Evolutionary conservation across 495 filamentous ascomycete species (phyloP), one percentile per base, ranked within the genome.

Genomic region (Neurospora sp.): DNA sequence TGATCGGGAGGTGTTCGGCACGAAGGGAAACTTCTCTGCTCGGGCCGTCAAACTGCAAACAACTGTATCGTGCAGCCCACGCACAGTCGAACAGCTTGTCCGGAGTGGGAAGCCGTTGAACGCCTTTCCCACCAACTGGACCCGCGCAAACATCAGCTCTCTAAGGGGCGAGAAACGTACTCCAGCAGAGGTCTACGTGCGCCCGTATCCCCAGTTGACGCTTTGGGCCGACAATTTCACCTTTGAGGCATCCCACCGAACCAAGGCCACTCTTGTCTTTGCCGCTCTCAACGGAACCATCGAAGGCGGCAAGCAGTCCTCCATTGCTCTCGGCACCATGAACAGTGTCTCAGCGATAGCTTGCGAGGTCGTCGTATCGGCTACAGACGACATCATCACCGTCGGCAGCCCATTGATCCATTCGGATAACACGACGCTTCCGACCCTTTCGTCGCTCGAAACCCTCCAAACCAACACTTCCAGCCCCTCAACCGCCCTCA

Each of bases 231-330:
- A 81, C 69, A 31, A 73, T 35, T 79, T 78, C 39, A 61, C 71
- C 35, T 79, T 81, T 41, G 68, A 73, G 11, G 74, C 75, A 1
- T 18, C 70, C 6, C 46, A 70, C 10, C 71, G 71, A 39, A 79
- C 78, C 37, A 42, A 42, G 8, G 72, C 79, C 8, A 81, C 78
- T 0, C 70, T 81, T 14, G 59, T 81, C 16, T 79, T 81, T 39
- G 78, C 78, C 53, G 78, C 79, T 3, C 70, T 81, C 59, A 79
- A 81, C 73, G 79, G 79, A 2, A 76, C 74, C 3, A 81, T 81
- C 35, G 73, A 77, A 5, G 75, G 77, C 14, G 78, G 79, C 31
- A 22, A 16, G 16, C 40, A 44, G 18, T 73, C 75, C 14, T 42
- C 68, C 2, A 31, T 77, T 11, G 6, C 61, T 0, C 53, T 76